Base-by-base conservation (phyloP, 495 filamentous ascomycete species). In the Evernia prunastri region DNA sequence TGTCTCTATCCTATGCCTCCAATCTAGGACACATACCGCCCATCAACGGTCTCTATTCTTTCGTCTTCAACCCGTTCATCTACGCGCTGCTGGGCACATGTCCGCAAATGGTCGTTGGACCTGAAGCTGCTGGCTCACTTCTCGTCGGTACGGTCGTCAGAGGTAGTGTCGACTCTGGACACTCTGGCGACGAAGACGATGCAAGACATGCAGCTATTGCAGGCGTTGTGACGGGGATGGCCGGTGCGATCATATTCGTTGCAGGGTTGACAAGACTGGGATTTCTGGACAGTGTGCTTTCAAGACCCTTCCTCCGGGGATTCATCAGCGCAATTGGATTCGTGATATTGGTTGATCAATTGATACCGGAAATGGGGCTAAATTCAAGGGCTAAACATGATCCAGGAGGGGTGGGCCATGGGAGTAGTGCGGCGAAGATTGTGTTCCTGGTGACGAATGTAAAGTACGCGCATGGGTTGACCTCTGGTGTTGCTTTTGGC, bases 301-400 rank as follows among this genome's bases (percentile, higher is more conserved):
- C 91, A 67, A 80, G 92, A 35, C 95, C 94, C 0, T 96, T 99
- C 67, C 76, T 97, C 36, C 80, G 94, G 60, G 94, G 94, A 3
- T 99, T 99, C 74, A 97, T 99, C 74, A 92, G 88, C 57, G 93
- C 95, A 39, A 91, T 99, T 72, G 94, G 94, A 40, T 89, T 96
- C 53, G 92, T 97, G 56, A 97, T 99, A 71, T 82, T 95, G 54
- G 89, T 97, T 36, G 94, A 97, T 73, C 94, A 99, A 74, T 77
- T 96, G 56, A 88, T 97, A 45, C 91, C 92, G 4, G 91, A 97
- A 73, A 79, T 93, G 70, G 94, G 94, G 7, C 79, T 99, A 23
- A 89, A 0, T 80, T 80, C 57, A 69, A 85, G 3, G 67, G 76
- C 17, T 78, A 67, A 68, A 39, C 77, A 71, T 61, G 59, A 60